Conservation (phyloP, 495 filamentous ascomycete species). For the Stereocaulon alpinum region DNA sequence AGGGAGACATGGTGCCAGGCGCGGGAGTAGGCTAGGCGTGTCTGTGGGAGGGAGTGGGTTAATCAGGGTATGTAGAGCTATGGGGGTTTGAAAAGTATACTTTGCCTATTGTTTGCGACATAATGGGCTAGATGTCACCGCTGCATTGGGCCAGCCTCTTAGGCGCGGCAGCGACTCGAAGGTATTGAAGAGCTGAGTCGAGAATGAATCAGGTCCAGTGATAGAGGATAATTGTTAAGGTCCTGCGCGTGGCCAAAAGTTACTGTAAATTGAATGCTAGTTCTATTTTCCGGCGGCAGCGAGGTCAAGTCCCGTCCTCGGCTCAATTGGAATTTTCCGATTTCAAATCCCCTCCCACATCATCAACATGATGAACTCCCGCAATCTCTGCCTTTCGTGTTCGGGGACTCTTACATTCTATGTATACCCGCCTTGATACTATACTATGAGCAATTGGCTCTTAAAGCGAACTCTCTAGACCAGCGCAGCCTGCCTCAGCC, state of each 20-base stretch:
- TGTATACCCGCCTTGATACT: conserved; percentile 10
- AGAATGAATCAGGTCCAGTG: neutral
- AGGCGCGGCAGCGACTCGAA: neutral
- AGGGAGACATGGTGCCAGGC: conserved; percentile 85
- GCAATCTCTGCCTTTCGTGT: neutral
- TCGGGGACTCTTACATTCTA: neutral
- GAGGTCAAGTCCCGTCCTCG: neutral
- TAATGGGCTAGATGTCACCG: conserved; percentile 27
- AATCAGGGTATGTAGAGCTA: neutral
- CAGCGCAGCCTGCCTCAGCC: conserved; percentile 12
- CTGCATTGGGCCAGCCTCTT: conserved; percentile 7
- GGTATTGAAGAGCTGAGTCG: no score
- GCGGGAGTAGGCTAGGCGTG: conserved; percentile 89
- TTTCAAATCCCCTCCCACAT: conserved; percentile 15
- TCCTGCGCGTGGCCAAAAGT: neutral
- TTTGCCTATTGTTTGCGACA: conserved; percentile 60
- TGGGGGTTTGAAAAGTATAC: conserved; percentile 32
- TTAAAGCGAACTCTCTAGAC: conserved; percentile 14
- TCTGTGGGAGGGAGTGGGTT: conserved; percentile 42
- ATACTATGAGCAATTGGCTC: conserved; percentile 19
- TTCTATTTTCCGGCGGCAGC: neutral
- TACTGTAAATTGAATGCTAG: neutral
- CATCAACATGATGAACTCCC: neutral
- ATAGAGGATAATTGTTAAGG: no score
- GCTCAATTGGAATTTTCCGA: conserved; percentile 4